Evolutionary conservation across 2,329 filamentous ascomycete species (phyloP), one percentile per base, ranked within the genome.

Genomic region (Trichocomaceae sp.): DNA sequence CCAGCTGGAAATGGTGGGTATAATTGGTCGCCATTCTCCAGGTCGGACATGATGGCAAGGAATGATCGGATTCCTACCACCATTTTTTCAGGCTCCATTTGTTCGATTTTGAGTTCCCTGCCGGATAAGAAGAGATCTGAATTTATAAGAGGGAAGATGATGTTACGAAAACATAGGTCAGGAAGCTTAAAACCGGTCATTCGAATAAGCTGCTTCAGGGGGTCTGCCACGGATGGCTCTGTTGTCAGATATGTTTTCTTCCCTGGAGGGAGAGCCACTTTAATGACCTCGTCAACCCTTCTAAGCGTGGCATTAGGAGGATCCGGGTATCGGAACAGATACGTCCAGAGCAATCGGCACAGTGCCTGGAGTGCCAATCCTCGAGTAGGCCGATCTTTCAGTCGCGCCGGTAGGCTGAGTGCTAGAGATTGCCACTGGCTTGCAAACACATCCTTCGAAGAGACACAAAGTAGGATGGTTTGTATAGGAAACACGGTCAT

Each of bases 61-160:
- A 97, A 99, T 2, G 93, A 88, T 59, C 90, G 83, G 59, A 99
- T 99, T 2, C 91, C 93, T 62, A 99, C 88, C n/a, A 97, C 92
- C 74, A 96, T 95, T 63, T 89, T 87, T 66, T 99, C 95, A 0
- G 95, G 93, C 59, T 99, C 93, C 58, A 99, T 80, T 65, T 95
- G 89, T 66, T 97, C 93, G 26, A 96, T 87, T 66, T 84, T 90
- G 42, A 93, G 75, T 45, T 96, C 88, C 63, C 85, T 88, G 77
- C 78, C 79, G 17, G 84, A 83, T 26, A 82, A 79, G 67, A 96
- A 93, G n/a, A 90, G 77, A 51, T 96, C 92, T 1, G 90, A 90
- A 66, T 95, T 96, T 66, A 99, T 87, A 37, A 99, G 75, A 2
- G 92, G 93, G 63, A 96, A 97, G n/a, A 99, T 89, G 60, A 97